Evolutionary conservation across 1,284 basidiomycete species (phyloP).

Genomic region (Mycena sp.): DNA sequence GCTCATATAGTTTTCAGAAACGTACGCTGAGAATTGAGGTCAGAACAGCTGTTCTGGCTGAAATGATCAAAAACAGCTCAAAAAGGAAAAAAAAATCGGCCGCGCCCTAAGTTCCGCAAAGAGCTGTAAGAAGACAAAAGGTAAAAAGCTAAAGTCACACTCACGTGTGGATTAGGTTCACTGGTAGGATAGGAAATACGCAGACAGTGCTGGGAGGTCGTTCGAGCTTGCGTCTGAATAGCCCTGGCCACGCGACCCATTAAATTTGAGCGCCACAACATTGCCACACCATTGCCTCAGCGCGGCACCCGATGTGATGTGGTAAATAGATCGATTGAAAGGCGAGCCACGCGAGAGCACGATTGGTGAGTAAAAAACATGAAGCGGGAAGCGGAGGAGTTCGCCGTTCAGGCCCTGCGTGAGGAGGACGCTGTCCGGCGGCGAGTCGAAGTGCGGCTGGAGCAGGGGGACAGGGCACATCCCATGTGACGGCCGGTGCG

Average conservation of each 20-base stretch:
- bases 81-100: no score
- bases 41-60: no score
- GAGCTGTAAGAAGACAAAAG: no score
- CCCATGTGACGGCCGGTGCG: slow-evolving; percentile 68
- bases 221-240: slow-evolving; percentile 84
- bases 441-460: slow-evolving; percentile 57
- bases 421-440: slow-evolving; percentile 68
- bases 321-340: slow-evolving; percentile 77
- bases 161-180: no score
- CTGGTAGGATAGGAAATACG: no score
- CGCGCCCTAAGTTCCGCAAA: no score
- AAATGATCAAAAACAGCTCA: no score
- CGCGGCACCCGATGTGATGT: slow-evolving; percentile 82
- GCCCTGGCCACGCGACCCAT: slow-evolving; percentile 80
- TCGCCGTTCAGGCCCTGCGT: slow-evolving; percentile 84
- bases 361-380: slow-evolving; percentile 78
- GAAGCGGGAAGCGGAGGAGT: slow-evolving; percentile 78
- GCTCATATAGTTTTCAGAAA: no score
- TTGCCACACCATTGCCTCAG: slow-evolving; percentile 79
- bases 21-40: no score
- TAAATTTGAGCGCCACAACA: slow-evolving; percentile 84
- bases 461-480: slow-evolving; percentile 76
- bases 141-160: no score
- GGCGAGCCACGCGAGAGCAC: slow-evolving; percentile 65
- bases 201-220: no score